A percentile compares a stretch with the other conserved stretches of the same genome.
These are phyloP conservation scores for Paracamarosporium sp. DNA, from an alignment of 2,329 filamentous ascomycete species.

Conservation along the genomic window DNA sequence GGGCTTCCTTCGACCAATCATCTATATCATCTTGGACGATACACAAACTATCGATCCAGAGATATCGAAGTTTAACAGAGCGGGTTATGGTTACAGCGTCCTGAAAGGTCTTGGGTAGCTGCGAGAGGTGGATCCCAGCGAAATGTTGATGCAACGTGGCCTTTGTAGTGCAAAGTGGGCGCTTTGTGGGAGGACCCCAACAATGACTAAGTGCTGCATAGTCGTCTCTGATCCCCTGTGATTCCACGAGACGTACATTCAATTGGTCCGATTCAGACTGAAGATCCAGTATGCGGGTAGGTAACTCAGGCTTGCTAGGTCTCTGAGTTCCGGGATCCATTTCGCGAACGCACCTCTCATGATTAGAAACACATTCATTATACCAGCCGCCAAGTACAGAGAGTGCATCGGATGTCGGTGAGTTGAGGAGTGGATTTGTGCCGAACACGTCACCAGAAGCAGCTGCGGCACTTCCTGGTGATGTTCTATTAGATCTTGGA, in stretches of 20 bases:
- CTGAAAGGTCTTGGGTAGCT: constrained; percentile 12
- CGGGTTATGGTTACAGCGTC: constrained; percentile 12
- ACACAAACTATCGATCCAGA: constrained; percentile 33
- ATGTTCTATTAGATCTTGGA: background rate
- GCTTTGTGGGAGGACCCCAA: constrained; percentile 6
- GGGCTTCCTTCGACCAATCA: constrained; percentile 16
- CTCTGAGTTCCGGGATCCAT: background rate
- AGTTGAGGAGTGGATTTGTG: background rate
- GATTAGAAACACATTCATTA: background rate
- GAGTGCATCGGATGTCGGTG: background rate
- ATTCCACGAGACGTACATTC: constrained; percentile 1
- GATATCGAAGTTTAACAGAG: constrained; percentile 23
- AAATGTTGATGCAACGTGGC: background rate
- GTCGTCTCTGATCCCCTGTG: background rate
- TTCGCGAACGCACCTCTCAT: background rate
- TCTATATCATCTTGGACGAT: constrained; percentile 20
- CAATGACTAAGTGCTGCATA: constrained; percentile 9
- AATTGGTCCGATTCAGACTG: background rate
- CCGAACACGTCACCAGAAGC: background rate
- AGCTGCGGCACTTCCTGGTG: background rate
- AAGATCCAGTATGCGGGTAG: background rate
- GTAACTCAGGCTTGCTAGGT: background rate
- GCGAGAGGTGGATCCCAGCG: background rate
- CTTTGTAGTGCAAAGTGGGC: background rate
- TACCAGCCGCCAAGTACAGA: background rate